Evolutionary conservation across 805 yeast species (phyloP).

Genomic region (Suhomyces vadensis): DNA sequence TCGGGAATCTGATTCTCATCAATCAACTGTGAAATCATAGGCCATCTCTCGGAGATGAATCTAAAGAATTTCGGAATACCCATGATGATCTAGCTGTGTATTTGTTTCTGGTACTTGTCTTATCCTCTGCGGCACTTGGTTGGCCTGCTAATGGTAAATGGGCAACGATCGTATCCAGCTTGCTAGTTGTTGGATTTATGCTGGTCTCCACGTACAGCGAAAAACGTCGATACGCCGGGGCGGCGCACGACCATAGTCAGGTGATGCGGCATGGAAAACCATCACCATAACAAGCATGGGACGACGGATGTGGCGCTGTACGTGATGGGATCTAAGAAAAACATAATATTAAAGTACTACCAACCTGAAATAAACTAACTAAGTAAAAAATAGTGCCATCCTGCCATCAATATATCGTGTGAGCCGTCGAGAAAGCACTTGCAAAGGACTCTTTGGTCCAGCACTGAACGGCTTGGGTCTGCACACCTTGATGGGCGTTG

Average conservation of each 20-base stretch:
- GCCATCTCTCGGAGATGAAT: slow-evolving; percentile 99
- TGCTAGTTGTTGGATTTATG: background rate
- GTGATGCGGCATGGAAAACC: no score
- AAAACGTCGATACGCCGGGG: no score
- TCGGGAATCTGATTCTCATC: slow-evolving; percentile 80
- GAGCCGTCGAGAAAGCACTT: slow-evolving; percentile 1
- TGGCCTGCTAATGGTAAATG: background rate
- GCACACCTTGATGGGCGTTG: background rate
- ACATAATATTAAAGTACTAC: slow-evolving; percentile 1
- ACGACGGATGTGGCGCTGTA: no score
- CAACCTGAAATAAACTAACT: background rate
- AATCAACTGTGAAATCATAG: slow-evolving; percentile 83
- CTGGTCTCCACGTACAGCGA: no score
- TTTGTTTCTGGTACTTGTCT: no score
- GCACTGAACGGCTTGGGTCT: background rate
- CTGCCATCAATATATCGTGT: background rate
- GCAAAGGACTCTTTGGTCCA: background rate
- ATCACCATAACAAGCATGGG: no score
- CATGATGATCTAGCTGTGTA: slow-evolving; percentile 1
- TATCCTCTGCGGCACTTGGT: background rate
- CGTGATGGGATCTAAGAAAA: no score
- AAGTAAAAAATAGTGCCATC: background rate
- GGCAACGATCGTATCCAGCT: background rate
- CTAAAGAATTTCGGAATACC: slow-evolving; percentile 98
- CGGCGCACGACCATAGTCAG: no score